A percentile compares a stretch with the other conserved stretches of the same genome.
These are phyloP conservation scores for Tolypocladium paradoxum DNA, from an alignment of 2,329 filamentous ascomycete genomes.

Conservation along the genomic window DNA sequence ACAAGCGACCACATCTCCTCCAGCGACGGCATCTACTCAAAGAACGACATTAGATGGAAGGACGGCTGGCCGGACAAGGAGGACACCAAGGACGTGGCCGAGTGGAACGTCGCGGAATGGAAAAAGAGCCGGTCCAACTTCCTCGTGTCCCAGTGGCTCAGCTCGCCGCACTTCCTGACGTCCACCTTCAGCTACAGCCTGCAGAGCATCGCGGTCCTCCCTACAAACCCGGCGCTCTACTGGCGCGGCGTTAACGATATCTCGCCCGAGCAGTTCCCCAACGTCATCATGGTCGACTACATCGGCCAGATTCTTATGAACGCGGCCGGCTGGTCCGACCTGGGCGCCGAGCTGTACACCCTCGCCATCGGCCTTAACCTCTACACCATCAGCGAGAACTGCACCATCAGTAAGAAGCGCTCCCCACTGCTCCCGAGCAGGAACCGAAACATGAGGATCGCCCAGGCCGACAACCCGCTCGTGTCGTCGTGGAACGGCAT, in stretches of 20 bases:
- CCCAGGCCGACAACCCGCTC: too few relatives aligned
- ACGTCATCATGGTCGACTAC: conserved; percentile 19
- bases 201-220: too few relatives aligned
- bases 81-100: conserved; percentile 13
- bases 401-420: conserved; percentile 8
- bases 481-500: conserved; percentile 21
- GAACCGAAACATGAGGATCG: not conserved
- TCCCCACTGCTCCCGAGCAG: conserved; percentile 11
- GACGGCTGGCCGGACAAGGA: conserved; percentile 20
- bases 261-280: conserved; percentile 16
- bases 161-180: conserved; percentile 14
- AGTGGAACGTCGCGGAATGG: conserved; percentile 10
- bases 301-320: conserved; percentile 16
- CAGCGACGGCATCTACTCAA: conserved; percentile 18
- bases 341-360: conserved; percentile 21
- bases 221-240: conserved; percentile 22
- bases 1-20: too few relatives aligned
- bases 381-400: conserved; percentile 23
- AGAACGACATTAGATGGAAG: conserved; percentile 9
- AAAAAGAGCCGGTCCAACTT: conserved; percentile 11
- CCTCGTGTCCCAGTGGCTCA: conserved; percentile 20
- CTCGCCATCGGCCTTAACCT: conserved; percentile 16
- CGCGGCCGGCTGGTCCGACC: conserved; percentile 13
- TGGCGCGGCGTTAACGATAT: conserved; percentile 18
- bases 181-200: too few relatives aligned